Evolutionary conservation across 116 monocot genomes (phyloP).

Genomic region (Papilionanthe hybrid): DNA sequence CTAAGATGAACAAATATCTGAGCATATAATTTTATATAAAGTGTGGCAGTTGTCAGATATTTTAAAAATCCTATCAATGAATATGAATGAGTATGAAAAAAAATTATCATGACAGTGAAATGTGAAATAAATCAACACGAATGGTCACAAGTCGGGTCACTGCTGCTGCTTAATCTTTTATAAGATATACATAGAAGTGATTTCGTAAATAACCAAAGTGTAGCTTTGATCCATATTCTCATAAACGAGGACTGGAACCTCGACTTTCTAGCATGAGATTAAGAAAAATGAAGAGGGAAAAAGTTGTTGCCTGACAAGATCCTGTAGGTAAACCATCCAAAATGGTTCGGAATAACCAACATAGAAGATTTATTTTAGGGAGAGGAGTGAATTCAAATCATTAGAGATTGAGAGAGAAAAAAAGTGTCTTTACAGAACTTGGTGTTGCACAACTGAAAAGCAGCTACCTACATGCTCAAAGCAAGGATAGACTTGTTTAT

Average conservation of each 20-base stretch:
- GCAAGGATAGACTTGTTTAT: too few species aligned
- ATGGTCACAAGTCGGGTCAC: too few species aligned
- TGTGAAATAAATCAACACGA: not conserved
- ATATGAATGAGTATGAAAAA: not conserved
- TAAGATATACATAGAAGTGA: not conserved
- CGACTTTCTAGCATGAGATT: not conserved
- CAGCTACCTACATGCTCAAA: too few species aligned
- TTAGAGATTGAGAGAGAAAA: too few species aligned
- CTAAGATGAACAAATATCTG: not conserved
- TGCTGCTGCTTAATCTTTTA: too few species aligned
- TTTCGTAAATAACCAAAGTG: not conserved
- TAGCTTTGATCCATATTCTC: not conserved
- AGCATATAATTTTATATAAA: not conserved
- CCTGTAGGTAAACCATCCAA: not conserved
- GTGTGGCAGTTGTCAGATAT: not conserved
- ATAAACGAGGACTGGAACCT: not conserved
- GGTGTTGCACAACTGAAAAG: too few species aligned
- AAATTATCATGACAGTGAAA: not conserved
- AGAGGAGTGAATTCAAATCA: too few species aligned
- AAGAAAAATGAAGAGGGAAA: not conserved
- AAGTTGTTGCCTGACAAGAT: not conserved
- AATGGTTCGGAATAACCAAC: too few species aligned
- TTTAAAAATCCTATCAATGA: not conserved
- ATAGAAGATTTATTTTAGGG: too few species aligned
- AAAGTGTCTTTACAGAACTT: too few species aligned